These are phyloP conservation scores for Pythium coloratum DNA, from an alignment of 352 stramenopile genomes.

Conservation along the genomic window DNA sequence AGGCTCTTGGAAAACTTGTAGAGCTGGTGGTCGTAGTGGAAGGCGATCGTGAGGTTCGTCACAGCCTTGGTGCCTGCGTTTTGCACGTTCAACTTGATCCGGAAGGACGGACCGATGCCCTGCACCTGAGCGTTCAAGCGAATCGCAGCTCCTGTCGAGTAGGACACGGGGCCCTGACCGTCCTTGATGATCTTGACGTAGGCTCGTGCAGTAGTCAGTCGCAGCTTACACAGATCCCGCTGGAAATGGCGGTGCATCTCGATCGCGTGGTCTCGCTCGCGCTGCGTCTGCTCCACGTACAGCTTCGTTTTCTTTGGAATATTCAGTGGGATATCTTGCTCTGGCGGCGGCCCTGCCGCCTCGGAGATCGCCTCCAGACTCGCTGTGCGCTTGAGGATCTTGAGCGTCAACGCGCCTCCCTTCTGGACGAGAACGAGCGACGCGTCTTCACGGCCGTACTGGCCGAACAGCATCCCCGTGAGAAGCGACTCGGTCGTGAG, in stretches of 20 bases:
- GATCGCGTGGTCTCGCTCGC: constrained; percentile 85
- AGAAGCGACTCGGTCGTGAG: constrained; percentile 63
- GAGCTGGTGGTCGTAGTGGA: constrained; percentile 78
- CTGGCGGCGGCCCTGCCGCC: constrained; percentile 68
- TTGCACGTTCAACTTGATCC: constrained; percentile 83
- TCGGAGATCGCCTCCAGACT: constrained; percentile 77
- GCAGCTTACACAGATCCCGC: constrained; percentile 87
- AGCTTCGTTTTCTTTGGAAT: constrained; percentile 94
- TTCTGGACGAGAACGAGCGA: constrained; percentile 82
- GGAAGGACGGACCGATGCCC: constrained; percentile 76
- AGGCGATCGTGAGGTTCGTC: constrained; percentile 62
- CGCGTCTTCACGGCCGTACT: constrained; percentile 88
- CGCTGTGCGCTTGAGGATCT: constrained; percentile 88
- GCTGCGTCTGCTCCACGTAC: constrained; percentile 92
- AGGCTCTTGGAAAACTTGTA: constrained; percentile 72
- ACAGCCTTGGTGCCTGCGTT: constrained; percentile 70
- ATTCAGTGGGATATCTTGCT: constrained; percentile 92
- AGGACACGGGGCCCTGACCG: constrained; percentile 76
- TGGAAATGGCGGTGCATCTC: constrained; percentile 94
- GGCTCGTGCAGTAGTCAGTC: constrained; percentile 80
- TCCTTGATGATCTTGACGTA: constrained; percentile 92
- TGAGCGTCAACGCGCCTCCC: constrained; percentile 76
- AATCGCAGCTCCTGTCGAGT: constrained; percentile 68
- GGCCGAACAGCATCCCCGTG: constrained; percentile 84
- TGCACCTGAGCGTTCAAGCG: constrained; percentile 83